Evolutionary conservation across 2,329 filamentous ascomycete species (phyloP).

Genomic region (Cladobotryum protrusum): DNA sequence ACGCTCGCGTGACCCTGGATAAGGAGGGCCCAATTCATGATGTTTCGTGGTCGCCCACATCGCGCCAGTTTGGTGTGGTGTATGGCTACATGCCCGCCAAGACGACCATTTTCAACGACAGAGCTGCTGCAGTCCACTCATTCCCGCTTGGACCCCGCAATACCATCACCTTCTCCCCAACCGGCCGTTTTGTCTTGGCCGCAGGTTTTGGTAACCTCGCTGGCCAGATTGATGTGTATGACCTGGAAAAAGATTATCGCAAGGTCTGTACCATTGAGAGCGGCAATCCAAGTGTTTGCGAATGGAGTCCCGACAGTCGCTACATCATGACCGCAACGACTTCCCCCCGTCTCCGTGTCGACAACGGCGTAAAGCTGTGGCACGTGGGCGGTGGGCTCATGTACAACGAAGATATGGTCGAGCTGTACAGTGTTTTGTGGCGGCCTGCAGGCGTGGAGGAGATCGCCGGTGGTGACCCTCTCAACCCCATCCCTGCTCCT

Average conservation of each 20-base stretch:
- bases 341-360: conserved; percentile 87
- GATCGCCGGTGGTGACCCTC: conserved; percentile 59
- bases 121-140: conserved; percentile 73
- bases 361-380: conserved; percentile 95
- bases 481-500: conserved; percentile 67
- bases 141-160: conserved; percentile 88
- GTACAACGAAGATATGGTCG: conserved; percentile 92
- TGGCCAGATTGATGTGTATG: conserved; percentile 96
- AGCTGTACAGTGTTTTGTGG: conserved; percentile 89
- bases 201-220: conserved; percentile 97
- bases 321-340: conserved; percentile 98
- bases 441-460: conserved; percentile 63
- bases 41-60: conserved; percentile 96
- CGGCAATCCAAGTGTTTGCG: conserved; percentile 90
- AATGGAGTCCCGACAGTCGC: conserved; percentile 94
- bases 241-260: conserved; percentile 85
- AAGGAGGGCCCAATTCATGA: conserved; percentile 98
- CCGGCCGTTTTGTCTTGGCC: conserved; percentile 85
- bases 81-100: conserved; percentile 99
- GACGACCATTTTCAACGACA: conserved; percentile 93
- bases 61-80: conserved; percentile 93
- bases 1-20: conserved; percentile 85
- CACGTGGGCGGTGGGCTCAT: conserved; percentile 82
- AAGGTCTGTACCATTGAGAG: conserved; percentile 94
- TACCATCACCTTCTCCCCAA: conserved; percentile 90